phyloP scores from a whole-genome alignment of 2,329 filamentous ascomycete genomes.

The Dactylonectria estremocensis region DNA sequence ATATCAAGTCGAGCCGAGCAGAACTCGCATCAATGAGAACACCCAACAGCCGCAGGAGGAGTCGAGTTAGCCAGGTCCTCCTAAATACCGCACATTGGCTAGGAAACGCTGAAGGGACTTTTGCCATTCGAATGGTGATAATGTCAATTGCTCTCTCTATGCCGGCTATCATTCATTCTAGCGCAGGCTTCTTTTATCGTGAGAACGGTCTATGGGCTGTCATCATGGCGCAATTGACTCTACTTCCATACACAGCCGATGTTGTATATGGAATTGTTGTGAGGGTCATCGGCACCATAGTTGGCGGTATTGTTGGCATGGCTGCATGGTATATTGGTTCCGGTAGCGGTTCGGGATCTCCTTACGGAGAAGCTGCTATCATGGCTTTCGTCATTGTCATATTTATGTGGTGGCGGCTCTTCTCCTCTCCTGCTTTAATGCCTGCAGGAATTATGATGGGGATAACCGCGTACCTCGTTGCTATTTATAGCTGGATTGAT shows the following conservation, averaged over 20 bases:
- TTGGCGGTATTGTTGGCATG: conserved; percentile 23
- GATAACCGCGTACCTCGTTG: conserved; percentile 38
- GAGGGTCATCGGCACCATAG: conserved; percentile 12
- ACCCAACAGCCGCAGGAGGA: conserved; percentile 27
- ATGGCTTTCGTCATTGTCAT: conserved; percentile 34
- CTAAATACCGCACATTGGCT: conserved; percentile 13
- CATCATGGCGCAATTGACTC: conserved; percentile 39
- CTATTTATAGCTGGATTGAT: conserved; percentile 40
- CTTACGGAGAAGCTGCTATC: conserved; percentile 38
- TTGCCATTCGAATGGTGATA: conserved; percentile 16
- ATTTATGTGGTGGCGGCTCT: conserved; percentile 43
- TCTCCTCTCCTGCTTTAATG: conserved; percentile 37
- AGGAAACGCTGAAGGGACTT: conserved; percentile 14
- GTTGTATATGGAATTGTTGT: conserved; percentile 35
- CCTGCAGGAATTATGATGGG: conserved; percentile 39
- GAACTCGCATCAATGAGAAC: conserved; percentile 20
- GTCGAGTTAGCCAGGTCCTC: conserved; percentile 1
- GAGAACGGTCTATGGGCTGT: conserved; percentile 41
- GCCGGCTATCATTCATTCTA: conserved; percentile 23
- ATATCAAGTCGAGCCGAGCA: conserved; percentile 11
- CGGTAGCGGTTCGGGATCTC: conserved; percentile 26
- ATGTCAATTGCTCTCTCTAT: conserved; percentile 17
- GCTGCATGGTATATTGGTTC: conserved; percentile 22
- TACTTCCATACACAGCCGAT: conserved; percentile 40
- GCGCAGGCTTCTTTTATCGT: conserved; percentile 39